phyloP scores from a whole-genome alignment of 106 monocot genomes.

The Platanthera guangdongensis region DNA sequence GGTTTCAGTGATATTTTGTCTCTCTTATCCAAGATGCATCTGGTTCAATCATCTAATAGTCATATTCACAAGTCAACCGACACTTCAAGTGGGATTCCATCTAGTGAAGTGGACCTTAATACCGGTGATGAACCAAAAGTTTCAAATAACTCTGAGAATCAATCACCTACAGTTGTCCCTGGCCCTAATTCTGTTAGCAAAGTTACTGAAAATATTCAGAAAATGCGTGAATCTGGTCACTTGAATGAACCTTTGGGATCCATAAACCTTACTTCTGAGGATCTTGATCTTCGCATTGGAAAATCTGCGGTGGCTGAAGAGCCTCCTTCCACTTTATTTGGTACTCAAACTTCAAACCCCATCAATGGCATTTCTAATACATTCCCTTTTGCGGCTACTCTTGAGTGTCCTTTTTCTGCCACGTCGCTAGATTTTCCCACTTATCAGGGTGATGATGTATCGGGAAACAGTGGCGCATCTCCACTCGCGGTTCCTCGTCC shows the following conservation, averaged over 20 bases:
- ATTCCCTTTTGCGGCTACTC: background rate
- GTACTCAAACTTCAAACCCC: background rate
- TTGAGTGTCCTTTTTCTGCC: background rate
- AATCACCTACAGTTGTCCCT: background rate
- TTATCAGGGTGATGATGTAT: background rate
- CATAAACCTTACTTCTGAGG: conserved; percentile 3
- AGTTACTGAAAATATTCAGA: conserved; percentile 3
- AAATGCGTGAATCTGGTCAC: conserved; percentile 3
- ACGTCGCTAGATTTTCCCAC: background rate
- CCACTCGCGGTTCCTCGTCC: background rate
- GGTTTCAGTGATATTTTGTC: conserved; percentile 35
- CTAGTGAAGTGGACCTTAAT: conserved; percentile 2
- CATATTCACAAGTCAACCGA: conserved; percentile 6
- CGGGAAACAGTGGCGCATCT: background rate
- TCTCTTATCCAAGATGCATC: conserved; percentile 26
- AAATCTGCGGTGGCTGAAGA: conserved; percentile 11
- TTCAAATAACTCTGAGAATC: conserved; percentile 3
- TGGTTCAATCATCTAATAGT: conserved; percentile 8
- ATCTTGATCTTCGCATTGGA: conserved; percentile 13
- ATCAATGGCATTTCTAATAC: background rate
- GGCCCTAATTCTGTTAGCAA: background rate
- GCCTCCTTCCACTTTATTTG: background rate
- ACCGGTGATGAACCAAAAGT: background rate
- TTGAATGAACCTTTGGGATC: background rate
- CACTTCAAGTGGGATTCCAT: background rate